phyloP scores from a whole-genome alignment of 176 grass and related monocot genomes.

The Metroxylon sagu region DNA sequence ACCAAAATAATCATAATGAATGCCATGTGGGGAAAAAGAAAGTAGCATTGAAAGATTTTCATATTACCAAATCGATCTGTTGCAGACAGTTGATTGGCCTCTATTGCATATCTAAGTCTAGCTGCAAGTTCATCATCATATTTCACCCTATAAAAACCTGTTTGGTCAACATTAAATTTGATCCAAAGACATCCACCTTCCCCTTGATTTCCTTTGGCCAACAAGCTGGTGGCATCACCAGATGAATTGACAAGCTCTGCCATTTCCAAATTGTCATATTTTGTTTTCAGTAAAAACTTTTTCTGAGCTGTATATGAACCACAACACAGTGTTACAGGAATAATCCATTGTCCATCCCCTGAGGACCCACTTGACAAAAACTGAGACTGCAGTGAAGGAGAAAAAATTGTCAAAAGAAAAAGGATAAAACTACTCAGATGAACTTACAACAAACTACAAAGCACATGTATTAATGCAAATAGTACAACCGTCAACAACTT shows the following conservation, averaged over 20 bases:
- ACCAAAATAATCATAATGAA: no score
- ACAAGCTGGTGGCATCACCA: background rate
- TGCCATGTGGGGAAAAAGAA: no score
- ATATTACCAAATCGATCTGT: conserved; percentile 75
- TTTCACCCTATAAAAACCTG: conserved; percentile 85
- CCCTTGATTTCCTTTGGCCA: conserved; percentile 8
- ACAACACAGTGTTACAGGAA: conserved; percentile 75
- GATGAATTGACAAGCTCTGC: conserved; percentile 21
- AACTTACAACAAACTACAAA: background rate
- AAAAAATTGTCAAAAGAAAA: conserved; percentile 9
- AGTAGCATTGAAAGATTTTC: no score
- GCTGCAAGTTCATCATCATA: conserved; percentile 74
- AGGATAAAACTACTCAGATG: background rate
- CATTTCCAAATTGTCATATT: conserved; percentile 44
- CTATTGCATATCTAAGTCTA: conserved; percentile 56
- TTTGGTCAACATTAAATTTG: conserved; percentile 85
- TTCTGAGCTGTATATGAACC: conserved; percentile 63
- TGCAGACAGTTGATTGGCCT: conserved; percentile 56
- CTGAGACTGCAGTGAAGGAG: conserved; percentile 52
- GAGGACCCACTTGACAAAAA: conserved; percentile 67
- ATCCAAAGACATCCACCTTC: conserved; percentile 46
- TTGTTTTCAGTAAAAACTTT: conserved; percentile 62
- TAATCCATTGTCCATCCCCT: conserved; percentile 72
- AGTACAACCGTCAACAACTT: no score
- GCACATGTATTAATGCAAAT: no score